Base-by-base conservation (phyloP, 2,329 filamentous ascomycete genomes). In the Colletotrichum costaricense region DNA sequence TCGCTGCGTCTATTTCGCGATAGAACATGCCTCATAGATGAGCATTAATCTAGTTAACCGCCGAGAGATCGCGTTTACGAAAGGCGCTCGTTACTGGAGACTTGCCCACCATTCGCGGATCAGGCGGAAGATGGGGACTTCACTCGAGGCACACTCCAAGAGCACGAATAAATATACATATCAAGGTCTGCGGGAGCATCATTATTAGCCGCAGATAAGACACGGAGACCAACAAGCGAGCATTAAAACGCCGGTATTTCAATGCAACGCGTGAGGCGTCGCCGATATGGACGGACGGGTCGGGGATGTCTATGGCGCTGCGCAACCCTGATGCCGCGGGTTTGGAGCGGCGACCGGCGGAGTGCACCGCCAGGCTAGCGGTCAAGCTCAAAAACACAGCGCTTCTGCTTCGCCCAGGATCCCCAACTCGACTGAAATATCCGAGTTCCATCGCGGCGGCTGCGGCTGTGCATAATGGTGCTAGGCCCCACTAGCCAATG, bases 381-480 rank as follows among this genome's bases (percentile, higher is more conserved):
- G 38, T 42, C 38, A 42, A 42, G 38, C 38, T 42, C 38, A 19
- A 42, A 42, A 19, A 42, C 38, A 12, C 38, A 42, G 38, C 38
- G 38, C 16, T 42, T 42, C 22, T 35, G 54, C 28, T 46, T 64
- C 24, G 52, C 42, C 59, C 30, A 64, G 66, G 58, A 55, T 38
- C 57, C 54, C 59, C 63, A 42, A 49, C 16, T 64, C 42, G 46
- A 64, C 42, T 49, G 26, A 63, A 63, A 67, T 38, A 49, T 14
- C 57, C 63, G 57, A 72, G 57, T 57, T 57, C 28, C 33, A 56
- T 60, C 66, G 26, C 46, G 54, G 59, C 70, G 67, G 58, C 66
- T 73, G 66, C 70, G 70, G 70, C 70, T 73, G 67, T 73, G 60
- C 67, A 65, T 26, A 73, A 73, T 63, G 26, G 55, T 65, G 42